Evolutionary conservation across 129 eudicot species (phyloP).

Genomic region (Smallanthus sonchifolius): DNA sequence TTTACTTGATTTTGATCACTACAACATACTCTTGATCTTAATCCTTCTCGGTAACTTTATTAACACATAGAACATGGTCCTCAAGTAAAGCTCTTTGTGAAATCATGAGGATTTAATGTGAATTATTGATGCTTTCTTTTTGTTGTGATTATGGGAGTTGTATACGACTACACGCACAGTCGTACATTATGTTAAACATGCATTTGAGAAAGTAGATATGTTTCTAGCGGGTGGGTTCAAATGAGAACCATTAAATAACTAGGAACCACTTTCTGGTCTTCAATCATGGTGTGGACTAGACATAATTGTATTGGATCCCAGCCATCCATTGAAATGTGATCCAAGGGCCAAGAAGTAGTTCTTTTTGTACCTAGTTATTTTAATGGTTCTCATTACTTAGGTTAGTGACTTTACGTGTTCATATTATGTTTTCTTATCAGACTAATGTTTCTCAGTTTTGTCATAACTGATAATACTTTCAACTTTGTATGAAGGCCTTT

Average conservation of each 20-base stretch:
- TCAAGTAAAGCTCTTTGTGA: neutral
- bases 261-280: neutral
- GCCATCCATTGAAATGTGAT: neutral
- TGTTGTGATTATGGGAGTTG: neutral
- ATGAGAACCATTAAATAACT: neutral
- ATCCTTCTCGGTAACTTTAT: neutral
- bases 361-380: neutral
- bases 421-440: neutral
- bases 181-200: neutral
- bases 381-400: neutral
- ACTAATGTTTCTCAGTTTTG: neutral
- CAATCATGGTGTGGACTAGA: neutral
- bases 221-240: neutral
- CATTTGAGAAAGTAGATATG: neutral
- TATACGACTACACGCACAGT: neutral
- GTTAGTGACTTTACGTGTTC: neutral
- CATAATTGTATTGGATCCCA: neutral
- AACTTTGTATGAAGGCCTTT: constrained; percentile 32
- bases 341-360: neutral
- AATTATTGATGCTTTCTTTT: neutral
- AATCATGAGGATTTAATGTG: neutral
- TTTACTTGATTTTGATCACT: neutral
- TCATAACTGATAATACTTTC: neutral
- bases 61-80: neutral
- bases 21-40: neutral